Conservation (phyloP, 2,329 filamentous ascomycete species). For the Dryadomyces sulphureus region DNA sequence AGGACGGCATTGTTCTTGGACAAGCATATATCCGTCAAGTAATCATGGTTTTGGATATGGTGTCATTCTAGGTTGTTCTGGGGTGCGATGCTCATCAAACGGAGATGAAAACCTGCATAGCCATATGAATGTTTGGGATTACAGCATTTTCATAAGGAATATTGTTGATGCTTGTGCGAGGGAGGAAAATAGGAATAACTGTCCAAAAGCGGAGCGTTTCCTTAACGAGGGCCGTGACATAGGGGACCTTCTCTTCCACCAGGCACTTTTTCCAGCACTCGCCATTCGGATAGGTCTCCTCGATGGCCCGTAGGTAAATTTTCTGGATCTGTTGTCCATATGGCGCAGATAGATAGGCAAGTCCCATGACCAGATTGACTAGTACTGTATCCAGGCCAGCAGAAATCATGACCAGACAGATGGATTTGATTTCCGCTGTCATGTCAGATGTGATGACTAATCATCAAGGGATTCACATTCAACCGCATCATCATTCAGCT, state of each 20-base stretch:
- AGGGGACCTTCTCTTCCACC: constrained; percentile 60
- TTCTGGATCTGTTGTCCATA: constrained; percentile 56
- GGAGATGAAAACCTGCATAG: neutral
- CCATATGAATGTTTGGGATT: constrained; percentile 63
- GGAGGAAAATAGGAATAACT: constrained; percentile 66
- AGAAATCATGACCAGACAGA: constrained; percentile 62
- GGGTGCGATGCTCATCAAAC: too few species aligned
- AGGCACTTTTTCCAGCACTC: constrained; percentile 63
- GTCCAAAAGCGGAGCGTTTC: constrained; percentile 67
- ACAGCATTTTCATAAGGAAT: constrained; percentile 50
- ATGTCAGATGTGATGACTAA: too few species aligned
- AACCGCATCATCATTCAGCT: constrained; percentile 3
- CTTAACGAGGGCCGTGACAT: constrained; percentile 63
- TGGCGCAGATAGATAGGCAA: constrained; percentile 54
- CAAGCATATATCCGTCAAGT: neutral
- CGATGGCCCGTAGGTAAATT: constrained; percentile 54
- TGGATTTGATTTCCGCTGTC: constrained; percentile 51
- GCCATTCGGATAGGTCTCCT: constrained; percentile 53
- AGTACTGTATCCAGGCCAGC: constrained; percentile 72
- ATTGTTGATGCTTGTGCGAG: constrained; percentile 55
- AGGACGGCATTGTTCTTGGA: neutral
- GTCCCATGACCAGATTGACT: constrained; percentile 64
- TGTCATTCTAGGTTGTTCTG: neutral
- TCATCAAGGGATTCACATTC: neutral
- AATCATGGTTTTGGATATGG: neutral